Evolutionary conservation across 371 early-diverging fungal species (phyloP), one percentile per base, ranked within the genome.

Genomic region (Apophysomyces ossiformis): DNA sequence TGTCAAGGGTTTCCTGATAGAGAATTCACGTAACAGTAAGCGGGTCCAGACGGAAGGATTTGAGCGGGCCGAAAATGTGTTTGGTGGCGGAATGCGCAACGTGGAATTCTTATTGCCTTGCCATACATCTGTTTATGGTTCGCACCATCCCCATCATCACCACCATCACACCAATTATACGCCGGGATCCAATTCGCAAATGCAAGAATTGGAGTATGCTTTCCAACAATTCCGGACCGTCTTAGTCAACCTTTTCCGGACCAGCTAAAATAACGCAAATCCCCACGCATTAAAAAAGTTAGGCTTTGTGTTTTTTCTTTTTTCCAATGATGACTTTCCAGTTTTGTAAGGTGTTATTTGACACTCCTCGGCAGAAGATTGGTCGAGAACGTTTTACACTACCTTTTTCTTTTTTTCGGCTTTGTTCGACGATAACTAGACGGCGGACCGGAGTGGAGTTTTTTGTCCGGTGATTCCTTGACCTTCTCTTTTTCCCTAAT

Each of bases 1-100:
- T 58, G 83, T 88, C 45, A 88, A 88, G 64, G 89, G 88, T 1
- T 82, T 81, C 58, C 67, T 91, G 62, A 84, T 83, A 50, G 90
- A 88, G 64, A 75, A 78, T 63, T 84, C 78, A 15, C 83, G 77
- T 15, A 73, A 71, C 60, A 74, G 79, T 7, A 80, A 81, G 58
- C 72, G 75, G 15, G 64, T 67, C 5, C 73, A 73, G n/a, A 75
- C 67, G 43, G 74, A 70, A 62, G 72, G 67, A 0, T 46, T 60
- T 4, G 74, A 75, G 56, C 69, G 79, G 16, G 63, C 73, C 12
- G 75, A 77, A 60, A 72, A 70, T 58, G 74, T 81, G 54, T 70
- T 72, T 50, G 69, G 73, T 4, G 74, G 74, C 32, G 79, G 74
- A 2, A 69, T 82, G 70, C 62, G 73, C 35, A 82, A 70, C 59